Evolutionary conservation across 805 yeast species (phyloP), one percentile per base, ranked within the genome.

Genomic region (Monosporozyma siamensis): DNA sequence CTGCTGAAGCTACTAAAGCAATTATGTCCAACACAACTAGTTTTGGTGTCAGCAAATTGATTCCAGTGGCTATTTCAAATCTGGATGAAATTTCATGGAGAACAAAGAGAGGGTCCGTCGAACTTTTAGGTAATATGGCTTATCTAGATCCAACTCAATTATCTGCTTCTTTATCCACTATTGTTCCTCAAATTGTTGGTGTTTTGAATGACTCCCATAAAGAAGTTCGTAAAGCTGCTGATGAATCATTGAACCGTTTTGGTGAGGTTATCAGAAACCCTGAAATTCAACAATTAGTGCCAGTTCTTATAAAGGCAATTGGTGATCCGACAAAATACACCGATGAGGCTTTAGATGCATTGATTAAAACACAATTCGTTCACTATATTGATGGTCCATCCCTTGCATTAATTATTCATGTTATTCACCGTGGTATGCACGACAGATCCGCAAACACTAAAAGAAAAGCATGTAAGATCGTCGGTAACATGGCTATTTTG

Each of bases 301-400:
- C 97, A 18, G 73, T 72, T 20, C 71, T 92, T 55, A 75, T 92
- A 53, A 77, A 82, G 47, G 98, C 98, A 21, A 90, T 92, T 61
- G 95, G 97, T 43, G 95, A 92, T 58, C 97, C 98, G 29, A 83
- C 97, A 0, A 84, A 78, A 52, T 68, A 82, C 65, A 92, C 97
- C 1, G 96, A 86, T 46, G 78, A 67, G 10, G 97, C 97, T 0
- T 68, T 92, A 44, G 95, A 88, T 54, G 78, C 85, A 12, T 73
- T 92, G 54, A 79, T 90, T 51, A 78, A 77, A 53, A 92, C 98
- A 0, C 94, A 90, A 52, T 92, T 92, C 55, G 96, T 89, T 36
- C 99, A 92, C 64, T 92, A 90, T 63, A 90, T 92, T 51, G 99
- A 92, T 66, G 96, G 97, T 17, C 97, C 99, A 3, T 90, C 97